Evolutionary conservation across 2,329 filamentous ascomycete genomes (phyloP).

Genomic region (Diaporthe citriasiana): DNA sequence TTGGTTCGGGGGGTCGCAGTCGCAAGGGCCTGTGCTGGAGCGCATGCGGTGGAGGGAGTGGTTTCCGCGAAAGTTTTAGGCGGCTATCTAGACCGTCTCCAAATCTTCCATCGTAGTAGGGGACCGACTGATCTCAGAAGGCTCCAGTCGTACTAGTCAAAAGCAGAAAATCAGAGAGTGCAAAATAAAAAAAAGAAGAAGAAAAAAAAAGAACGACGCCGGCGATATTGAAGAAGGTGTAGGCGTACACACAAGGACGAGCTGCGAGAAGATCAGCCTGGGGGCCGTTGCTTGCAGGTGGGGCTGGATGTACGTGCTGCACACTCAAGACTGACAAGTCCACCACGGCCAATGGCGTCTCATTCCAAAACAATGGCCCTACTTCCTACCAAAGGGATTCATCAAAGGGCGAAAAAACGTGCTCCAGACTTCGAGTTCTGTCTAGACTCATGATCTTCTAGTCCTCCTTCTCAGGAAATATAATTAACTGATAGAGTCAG

Average conservation of each 20-base stretch:
- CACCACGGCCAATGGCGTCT: slow-evolving; percentile 25
- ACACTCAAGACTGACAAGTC: not conserved
- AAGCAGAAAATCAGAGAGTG: slow-evolving; percentile 19
- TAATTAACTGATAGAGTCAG: not conserved
- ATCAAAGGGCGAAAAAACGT: not conserved
- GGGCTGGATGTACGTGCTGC: slow-evolving; percentile 8
- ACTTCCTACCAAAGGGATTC: not conserved
- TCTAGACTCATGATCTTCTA: not conserved
- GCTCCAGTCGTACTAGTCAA: not conserved
- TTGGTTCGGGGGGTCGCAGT: not conserved
- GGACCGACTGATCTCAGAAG: not conserved
- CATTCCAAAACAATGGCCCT: not conserved
- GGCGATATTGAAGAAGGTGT: not conserved
- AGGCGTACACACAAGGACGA: not conserved
- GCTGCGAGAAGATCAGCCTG: not conserved
- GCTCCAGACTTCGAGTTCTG: not conserved
- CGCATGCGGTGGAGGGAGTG: slow-evolving; percentile 6
- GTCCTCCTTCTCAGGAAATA: not conserved
- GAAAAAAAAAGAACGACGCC: slow-evolving; percentile 2
- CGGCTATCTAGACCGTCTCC: slow-evolving; percentile 24
- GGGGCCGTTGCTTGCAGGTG: not conserved
- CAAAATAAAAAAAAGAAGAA: no score
- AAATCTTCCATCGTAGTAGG: slow-evolving; percentile 33
- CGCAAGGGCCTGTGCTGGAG: not conserved
- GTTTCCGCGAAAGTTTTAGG: slow-evolving; percentile 22